Percentiles rank a stretch among this genome's conserved stretches.
Evolutionary conservation across 345 rosid genomes (phyloP).

Genomic region (Hibiscus trionum): DNA sequence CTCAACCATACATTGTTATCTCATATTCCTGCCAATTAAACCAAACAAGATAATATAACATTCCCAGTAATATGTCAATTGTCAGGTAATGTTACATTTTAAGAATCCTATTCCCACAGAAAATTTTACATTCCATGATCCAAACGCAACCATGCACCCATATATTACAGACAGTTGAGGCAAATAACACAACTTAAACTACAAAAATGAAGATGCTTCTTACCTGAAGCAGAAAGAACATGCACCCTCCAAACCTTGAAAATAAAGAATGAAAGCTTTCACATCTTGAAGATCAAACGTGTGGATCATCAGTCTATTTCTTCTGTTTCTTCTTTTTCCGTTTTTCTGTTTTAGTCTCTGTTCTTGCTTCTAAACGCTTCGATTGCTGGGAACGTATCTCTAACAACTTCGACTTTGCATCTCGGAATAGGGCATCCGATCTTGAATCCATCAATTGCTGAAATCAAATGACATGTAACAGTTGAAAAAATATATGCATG

Average conservation of each 20-base stretch:
- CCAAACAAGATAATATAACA: too few relatives aligned
- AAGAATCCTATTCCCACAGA: too few relatives aligned
- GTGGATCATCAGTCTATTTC: constrained; percentile 14
- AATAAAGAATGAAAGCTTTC: too few relatives aligned
- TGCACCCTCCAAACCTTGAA: background rate
- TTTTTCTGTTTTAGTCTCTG: constrained; percentile 26
- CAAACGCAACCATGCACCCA: background rate
- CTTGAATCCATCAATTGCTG: constrained; percentile 89
- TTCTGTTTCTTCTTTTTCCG: constrained; percentile 4
- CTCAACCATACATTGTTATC: too few relatives aligned
- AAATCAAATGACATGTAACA: background rate
- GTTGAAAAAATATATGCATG: background rate
- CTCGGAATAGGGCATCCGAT: constrained; percentile 77
- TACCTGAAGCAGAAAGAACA: background rate
- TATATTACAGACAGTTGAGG: background rate
- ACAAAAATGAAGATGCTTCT: background rate
- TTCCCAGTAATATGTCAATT: too few relatives aligned
- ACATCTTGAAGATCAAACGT: too few relatives aligned
- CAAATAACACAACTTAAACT: background rate
- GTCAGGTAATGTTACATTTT: too few relatives aligned
- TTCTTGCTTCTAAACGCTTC: constrained; percentile 40
- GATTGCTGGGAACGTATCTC: constrained; percentile 53
- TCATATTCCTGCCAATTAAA: too few relatives aligned
- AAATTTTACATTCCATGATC: too few relatives aligned
- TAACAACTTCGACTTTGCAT: constrained; percentile 63